A percentile compares a stretch with the other conserved stretches of the same genome.
phyloP scores from a whole-genome alignment of 148 eudicot species.

The Camellia sinensis region DNA sequence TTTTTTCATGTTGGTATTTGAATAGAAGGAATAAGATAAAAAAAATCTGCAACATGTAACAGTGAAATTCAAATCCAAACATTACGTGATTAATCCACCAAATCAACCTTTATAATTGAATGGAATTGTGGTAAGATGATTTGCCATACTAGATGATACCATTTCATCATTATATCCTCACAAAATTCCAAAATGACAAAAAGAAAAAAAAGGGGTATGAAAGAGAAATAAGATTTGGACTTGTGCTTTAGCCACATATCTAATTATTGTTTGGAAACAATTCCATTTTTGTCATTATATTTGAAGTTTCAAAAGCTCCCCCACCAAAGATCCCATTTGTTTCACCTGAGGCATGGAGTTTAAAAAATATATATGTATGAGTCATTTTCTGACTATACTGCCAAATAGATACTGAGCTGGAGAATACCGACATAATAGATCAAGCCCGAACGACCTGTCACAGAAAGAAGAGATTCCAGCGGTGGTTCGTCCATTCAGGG shows the following conservation, averaged over 20 bases:
- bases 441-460: too few species aligned
- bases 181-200: not conserved
- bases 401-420: too few species aligned
- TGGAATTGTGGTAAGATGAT: not conserved
- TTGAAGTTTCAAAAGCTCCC: not conserved
- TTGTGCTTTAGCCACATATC: slow-evolving; percentile 1
- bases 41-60: too few species aligned
- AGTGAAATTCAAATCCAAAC: too few species aligned
- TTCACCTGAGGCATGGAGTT: not conserved
- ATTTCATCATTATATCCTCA: not conserved
- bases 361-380: too few species aligned
- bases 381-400: too few species aligned
- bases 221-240: not conserved
- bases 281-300: not conserved
- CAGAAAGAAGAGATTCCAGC: too few species aligned
- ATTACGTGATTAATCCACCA: too few species aligned
- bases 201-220: not conserved
- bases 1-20: not conserved
- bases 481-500: too few species aligned
- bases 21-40: not conserved
- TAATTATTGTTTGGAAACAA: not conserved
- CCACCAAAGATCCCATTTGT: not conserved
- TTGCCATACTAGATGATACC: not conserved
- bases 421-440: too few species aligned
- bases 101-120: not conserved